Percentiles rank a stretch among this genome's conserved stretches.
Evolutionary conservation across 176 grass and related monocot species (phyloP).

Genomic region (Poa annua): DNA sequence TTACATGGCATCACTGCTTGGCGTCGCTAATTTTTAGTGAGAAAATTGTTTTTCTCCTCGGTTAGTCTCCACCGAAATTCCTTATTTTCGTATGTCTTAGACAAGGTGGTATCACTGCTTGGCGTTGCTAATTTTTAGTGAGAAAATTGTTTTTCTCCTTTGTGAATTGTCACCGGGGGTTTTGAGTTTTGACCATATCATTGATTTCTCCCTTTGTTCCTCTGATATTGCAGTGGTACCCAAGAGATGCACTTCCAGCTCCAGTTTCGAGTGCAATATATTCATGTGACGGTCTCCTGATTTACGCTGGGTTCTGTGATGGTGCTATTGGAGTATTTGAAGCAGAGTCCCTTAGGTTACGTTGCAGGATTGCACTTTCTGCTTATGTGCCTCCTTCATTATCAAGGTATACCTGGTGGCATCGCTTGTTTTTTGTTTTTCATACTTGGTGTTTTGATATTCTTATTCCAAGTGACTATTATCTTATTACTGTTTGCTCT

Average conservation of each 20-base stretch:
- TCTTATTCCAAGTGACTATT: neutral
- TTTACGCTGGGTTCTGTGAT: constrained; percentile 87
- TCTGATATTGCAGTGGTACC: constrained; percentile 70
- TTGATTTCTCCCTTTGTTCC: constrained; percentile 25
- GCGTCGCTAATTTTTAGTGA: no score
- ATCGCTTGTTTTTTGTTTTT: neutral
- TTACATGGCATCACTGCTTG: no score
- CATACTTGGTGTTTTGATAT: neutral
- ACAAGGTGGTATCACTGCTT: neutral
- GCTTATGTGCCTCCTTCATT: constrained; percentile 87
- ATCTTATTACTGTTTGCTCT: constrained; percentile 22
- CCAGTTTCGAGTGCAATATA: constrained; percentile 97
- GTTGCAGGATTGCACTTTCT: constrained; percentile 81
- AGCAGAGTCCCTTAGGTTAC: constrained; percentile 72
- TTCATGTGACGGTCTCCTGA: constrained; percentile 82
- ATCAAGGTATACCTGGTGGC: constrained; percentile 52
- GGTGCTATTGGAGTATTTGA: constrained; percentile 98
- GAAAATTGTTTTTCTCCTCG: constrained; percentile 12
- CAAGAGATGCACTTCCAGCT: constrained; percentile 77
- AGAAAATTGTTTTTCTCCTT: neutral
- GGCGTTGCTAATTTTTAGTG: neutral
- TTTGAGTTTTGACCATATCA: neutral
- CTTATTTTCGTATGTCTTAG: neutral
- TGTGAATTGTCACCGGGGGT: neutral
- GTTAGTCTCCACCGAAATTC: constrained; percentile 55